Evolutionary conservation across 352 stramenopile genomes (phyloP).

Genomic region (Blastocystis hominis): DNA sequence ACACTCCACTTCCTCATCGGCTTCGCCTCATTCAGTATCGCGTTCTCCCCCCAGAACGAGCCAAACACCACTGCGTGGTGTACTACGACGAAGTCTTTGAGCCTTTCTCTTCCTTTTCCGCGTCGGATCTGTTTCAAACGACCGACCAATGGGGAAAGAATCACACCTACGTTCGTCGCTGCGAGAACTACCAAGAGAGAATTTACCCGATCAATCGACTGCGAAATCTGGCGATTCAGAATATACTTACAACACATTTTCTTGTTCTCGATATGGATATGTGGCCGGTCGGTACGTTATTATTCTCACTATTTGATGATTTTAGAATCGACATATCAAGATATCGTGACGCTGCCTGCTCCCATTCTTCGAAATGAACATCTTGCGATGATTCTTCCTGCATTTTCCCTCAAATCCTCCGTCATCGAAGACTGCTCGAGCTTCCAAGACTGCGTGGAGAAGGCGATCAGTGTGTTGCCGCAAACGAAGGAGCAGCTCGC

Average conservation of each 20-base stretch:
- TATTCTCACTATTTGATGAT: not conserved
- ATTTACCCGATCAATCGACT: slow-evolving; percentile 56
- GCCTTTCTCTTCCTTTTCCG: not conserved
- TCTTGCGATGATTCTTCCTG: slow-evolving; percentile 39
- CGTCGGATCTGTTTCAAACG: not conserved
- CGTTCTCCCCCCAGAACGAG: not conserved
- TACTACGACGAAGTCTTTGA: not conserved
- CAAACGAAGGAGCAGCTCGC: not conserved
- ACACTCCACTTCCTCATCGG: not conserved
- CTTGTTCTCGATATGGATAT: slow-evolving; percentile 55
- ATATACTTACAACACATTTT: slow-evolving; percentile 45
- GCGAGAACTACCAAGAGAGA: not conserved
- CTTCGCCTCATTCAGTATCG: not conserved
- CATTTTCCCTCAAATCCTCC: slow-evolving; percentile 12
- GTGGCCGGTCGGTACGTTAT: slow-evolving; percentile 32
- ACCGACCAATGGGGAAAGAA: not conserved
- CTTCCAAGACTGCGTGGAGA: slow-evolving; percentile 19
- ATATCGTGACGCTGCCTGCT: not conserved
- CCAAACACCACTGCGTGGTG: not conserved
- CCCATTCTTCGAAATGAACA: slow-evolving; percentile 12
- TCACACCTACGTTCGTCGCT: not conserved
- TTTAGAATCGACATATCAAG: slow-evolving; percentile 22
- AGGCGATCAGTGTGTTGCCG: not conserved
- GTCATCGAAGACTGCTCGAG: not conserved
- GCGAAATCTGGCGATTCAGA: slow-evolving; percentile 36